Evolutionary conservation across 345 rosid species (phyloP).

Genomic region (Cardamine resedifolia): DNA sequence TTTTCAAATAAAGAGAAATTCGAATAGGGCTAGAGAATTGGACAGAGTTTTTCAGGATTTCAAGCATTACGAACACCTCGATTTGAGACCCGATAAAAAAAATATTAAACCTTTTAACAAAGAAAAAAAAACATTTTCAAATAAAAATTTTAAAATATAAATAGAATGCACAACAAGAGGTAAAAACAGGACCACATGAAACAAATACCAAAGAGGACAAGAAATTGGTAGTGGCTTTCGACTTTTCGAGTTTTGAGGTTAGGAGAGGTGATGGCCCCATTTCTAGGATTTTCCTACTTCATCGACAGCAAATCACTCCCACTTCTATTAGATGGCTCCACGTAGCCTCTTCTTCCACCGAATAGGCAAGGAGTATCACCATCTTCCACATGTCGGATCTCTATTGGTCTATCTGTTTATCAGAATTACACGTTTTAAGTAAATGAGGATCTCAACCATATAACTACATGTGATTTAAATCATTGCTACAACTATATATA

Average conservation of each 20-base stretch:
- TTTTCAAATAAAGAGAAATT: too few relatives aligned
- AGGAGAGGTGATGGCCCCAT: constrained; percentile 8
- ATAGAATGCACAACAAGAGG: background rate
- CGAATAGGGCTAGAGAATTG: too few relatives aligned
- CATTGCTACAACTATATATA: too few relatives aligned
- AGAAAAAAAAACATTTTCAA: too few relatives aligned
- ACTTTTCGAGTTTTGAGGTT: constrained; percentile 1
- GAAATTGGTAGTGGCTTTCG: background rate
- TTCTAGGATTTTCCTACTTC: constrained; percentile 4
- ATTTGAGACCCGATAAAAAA: too few relatives aligned
- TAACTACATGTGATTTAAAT: background rate
- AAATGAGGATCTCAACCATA: background rate
- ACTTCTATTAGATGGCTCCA: constrained; percentile 3
- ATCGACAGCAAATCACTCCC: constrained; percentile 18
- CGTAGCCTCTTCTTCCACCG: constrained; percentile 17
- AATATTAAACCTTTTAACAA: too few relatives aligned
- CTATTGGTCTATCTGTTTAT: background rate
- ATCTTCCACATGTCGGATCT: background rate
- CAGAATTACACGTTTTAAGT: background rate
- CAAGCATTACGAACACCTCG: too few relatives aligned
- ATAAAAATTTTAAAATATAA: too few relatives aligned
- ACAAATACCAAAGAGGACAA: background rate
- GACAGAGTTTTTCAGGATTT: too few relatives aligned
- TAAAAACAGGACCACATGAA: background rate
- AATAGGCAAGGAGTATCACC: background rate